Evolutionary conservation across 1,284 basidiomycete genomes (phyloP).

Genomic region (Heterobasidion annosum): DNA sequence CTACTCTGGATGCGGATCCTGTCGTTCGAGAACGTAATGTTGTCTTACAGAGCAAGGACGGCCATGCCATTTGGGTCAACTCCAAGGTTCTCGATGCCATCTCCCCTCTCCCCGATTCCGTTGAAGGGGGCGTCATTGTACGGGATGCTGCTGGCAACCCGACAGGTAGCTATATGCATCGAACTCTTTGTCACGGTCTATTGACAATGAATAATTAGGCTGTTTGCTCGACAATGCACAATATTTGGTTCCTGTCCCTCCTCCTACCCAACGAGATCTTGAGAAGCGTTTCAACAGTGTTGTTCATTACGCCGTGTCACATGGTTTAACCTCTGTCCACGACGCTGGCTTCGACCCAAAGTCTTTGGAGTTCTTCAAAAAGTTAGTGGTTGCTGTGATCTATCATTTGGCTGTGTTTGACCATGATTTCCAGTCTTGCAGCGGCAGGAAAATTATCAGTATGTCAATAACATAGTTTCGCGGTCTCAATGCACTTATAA

Average conservation of each 20-base stretch:
- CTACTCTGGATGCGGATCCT: conserved; percentile 64
- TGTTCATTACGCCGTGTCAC: conserved; percentile 56
- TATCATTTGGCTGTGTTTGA: not conserved
- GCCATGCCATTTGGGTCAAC: conserved; percentile 86
- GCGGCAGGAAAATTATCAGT: conserved; percentile 54
- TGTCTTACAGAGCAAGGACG: conserved; percentile 77
- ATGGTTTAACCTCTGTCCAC: conserved; percentile 76
- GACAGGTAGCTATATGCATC: conserved; percentile 39
- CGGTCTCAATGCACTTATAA: conserved; percentile 1
- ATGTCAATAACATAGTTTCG: conserved; percentile 13
- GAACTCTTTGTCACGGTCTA: conserved; percentile 4
- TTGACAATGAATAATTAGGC: conserved; percentile 28
- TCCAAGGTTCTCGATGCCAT: conserved; percentile 47
- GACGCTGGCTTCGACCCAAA: conserved; percentile 69
- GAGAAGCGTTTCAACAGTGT: conserved; percentile 55
- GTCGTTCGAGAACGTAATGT: conserved; percentile 61
- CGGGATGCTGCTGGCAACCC: conserved; percentile 63
- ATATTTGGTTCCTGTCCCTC: conserved; percentile 52
- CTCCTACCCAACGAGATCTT: conserved; percentile 56
- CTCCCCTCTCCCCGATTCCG: conserved; percentile 49
- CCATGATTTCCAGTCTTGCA: conserved; percentile 39
- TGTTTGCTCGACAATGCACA: conserved; percentile 69
- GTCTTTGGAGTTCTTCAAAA: conserved; percentile 68
- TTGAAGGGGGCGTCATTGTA: conserved; percentile 78
- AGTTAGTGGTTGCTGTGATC: conserved; percentile 28